Conservation (phyloP, 768 basidiomycete genomes). For the Mrakia blollopis region DNA sequence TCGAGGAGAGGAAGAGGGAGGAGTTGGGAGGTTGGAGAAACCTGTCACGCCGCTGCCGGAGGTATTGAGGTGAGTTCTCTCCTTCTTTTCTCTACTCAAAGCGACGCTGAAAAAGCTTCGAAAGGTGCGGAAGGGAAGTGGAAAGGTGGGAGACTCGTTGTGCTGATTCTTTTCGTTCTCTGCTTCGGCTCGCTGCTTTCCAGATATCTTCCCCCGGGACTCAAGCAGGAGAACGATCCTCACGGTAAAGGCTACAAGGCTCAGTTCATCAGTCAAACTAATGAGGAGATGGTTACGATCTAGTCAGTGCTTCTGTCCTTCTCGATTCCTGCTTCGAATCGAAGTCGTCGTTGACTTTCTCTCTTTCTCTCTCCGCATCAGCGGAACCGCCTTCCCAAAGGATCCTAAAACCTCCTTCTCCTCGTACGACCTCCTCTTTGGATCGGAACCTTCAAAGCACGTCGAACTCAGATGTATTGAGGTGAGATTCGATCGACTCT, state of each 20-base stretch:
- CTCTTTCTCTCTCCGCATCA: neutral
- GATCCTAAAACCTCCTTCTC: slow-evolving; percentile 1
- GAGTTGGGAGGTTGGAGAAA: neutral
- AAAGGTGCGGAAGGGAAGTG: neutral
- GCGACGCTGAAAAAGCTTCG: neutral
- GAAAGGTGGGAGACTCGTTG: neutral
- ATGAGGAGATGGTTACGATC: slow-evolving; percentile 23
- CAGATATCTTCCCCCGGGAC: neutral
- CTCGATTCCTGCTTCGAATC: neutral
- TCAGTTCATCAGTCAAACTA: slow-evolving; percentile 2
- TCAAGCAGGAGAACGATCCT: neutral
- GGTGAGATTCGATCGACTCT: neutral
- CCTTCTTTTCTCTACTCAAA: too few species aligned
- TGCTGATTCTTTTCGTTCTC: neutral
- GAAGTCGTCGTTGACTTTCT: neutral
- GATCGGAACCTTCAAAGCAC: neutral
- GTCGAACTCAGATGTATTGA: slow-evolving; percentile 24
- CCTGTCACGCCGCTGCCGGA: slow-evolving; percentile 20
- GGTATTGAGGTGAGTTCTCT: neutral
- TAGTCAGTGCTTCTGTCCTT: slow-evolving; percentile 1
- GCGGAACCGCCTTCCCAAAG: slow-evolving; percentile 17
- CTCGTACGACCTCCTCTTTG: slow-evolving; percentile 24
- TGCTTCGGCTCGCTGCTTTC: too few species aligned
- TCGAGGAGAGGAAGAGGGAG: neutral
- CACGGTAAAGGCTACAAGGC: slow-evolving; percentile 12